phyloP scores from a whole-genome alignment of 129 eudicot genomes.

The Arctium lappa region DNA sequence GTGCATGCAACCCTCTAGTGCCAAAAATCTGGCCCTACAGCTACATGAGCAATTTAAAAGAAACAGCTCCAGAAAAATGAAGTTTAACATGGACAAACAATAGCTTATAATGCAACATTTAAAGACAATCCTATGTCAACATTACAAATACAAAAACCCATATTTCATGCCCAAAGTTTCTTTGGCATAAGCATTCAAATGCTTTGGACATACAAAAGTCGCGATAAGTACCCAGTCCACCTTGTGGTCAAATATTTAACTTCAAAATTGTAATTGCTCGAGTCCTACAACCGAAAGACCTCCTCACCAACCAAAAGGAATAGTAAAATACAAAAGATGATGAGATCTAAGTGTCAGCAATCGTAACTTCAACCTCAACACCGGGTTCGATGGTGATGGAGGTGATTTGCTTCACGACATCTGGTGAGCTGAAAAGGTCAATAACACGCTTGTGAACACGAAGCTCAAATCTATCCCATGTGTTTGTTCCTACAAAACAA shows the following conservation, averaged over 20 bases:
- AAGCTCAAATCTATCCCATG: constrained; percentile 76
- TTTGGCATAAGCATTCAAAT: not conserved
- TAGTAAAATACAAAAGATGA: not conserved
- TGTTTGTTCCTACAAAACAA: constrained; percentile 63
- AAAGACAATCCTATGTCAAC: not conserved
- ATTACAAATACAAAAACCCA: not conserved
- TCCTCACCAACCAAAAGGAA: not conserved
- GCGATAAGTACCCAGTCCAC: not conserved
- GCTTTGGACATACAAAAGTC: not conserved
- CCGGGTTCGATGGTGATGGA: constrained; percentile 80
- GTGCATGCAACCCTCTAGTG: no score
- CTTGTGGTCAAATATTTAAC: constrained; percentile 1
- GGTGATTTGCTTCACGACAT: constrained; percentile 73
- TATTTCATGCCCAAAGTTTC: not conserved
- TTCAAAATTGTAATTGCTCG: constrained; percentile 10
- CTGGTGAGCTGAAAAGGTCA: constrained; percentile 82
- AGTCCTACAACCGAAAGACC: constrained; percentile 10
- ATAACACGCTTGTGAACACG: constrained; percentile 80
- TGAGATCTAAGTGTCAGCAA: constrained; percentile 54
- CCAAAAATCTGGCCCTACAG: no score
- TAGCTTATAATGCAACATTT: not conserved
- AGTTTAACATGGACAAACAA: no score
- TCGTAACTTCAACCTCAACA: constrained; percentile 81
- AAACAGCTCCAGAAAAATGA: no score
- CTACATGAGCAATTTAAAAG: not conserved